phyloP scores from a whole-genome alignment of 164 flowering plant species.

The Dillenia suffruticosa region DNA sequence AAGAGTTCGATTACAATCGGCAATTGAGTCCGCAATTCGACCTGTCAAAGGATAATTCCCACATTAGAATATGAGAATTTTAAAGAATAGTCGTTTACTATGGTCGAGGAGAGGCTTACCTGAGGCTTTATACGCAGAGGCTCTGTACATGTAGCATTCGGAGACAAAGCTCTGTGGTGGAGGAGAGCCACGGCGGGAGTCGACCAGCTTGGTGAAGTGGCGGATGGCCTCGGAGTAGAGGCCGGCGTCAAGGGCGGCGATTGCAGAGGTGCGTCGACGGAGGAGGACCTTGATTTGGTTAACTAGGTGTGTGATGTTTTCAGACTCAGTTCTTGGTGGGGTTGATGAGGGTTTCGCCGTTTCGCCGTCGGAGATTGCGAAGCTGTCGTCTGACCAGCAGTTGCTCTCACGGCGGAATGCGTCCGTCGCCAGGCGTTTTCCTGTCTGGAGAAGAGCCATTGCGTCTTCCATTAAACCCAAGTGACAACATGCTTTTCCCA shows the following conservation, averaged over 20 bases:
- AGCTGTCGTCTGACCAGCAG: constrained; percentile 82
- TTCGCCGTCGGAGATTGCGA: constrained; percentile 34
- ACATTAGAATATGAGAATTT: no score
- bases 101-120: no score
- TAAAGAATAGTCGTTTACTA: no score
- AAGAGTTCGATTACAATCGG: constrained; percentile 78
- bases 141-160: constrained; percentile 83
- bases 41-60: constrained; percentile 17
- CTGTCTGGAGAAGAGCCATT: constrained; percentile 87
- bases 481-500: constrained; percentile 93
- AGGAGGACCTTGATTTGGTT: constrained; percentile 81
- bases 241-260: constrained; percentile 93
- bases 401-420: constrained; percentile 79
- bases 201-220: constrained; percentile 88
- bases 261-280: constrained; percentile 81
- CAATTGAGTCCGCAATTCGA: constrained; percentile 76
- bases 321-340: constrained; percentile 47
- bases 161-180: constrained; percentile 78
- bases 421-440: constrained; percentile 78
- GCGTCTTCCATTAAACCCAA: constrained; percentile 97
- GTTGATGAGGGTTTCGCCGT: constrained; percentile 12
- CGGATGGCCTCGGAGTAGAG: constrained; percentile 85
- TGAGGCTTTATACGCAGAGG: constrained; percentile 57
- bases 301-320: constrained; percentile 55
- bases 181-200: constrained; percentile 62